These are phyloP conservation scores for Nymphaea thermarum DNA, from an alignment of 164 flowering plant genomes.

Conservation along the genomic window DNA sequence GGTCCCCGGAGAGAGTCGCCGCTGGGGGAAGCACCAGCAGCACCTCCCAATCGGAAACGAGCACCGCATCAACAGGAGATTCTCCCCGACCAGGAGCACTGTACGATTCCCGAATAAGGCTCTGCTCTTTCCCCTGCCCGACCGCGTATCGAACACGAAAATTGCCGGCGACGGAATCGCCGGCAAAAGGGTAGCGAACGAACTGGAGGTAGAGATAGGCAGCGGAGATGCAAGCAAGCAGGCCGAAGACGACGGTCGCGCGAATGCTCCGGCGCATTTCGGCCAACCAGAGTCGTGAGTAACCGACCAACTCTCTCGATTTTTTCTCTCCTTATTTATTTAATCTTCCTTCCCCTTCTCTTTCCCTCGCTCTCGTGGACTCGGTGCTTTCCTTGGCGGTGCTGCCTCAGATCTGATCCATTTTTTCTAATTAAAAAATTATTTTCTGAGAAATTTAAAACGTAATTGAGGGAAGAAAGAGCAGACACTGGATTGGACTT, in stretches of 20 bases:
- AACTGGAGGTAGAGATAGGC: neutral
- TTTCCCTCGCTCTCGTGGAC: too few species aligned
- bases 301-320: too few species aligned
- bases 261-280: neutral
- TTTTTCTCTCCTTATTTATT: too few species aligned
- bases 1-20: constrained; percentile 3
- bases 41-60: constrained; percentile 71
- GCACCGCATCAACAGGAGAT: constrained; percentile 24
- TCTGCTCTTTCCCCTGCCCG: neutral
- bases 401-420: too few species aligned
- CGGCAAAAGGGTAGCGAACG: constrained; percentile 1
- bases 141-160: neutral
- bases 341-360: too few species aligned
- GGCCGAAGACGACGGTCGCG: neutral
- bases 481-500: too few species aligned
- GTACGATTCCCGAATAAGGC: neutral
- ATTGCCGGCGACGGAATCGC: constrained; percentile 5
- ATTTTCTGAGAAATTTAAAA: too few species aligned
- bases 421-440: too few species aligned
- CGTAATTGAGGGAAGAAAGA: too few species aligned
- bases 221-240: neutral
- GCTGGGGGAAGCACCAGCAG: constrained; percentile 24
- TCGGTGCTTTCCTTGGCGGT: too few species aligned
- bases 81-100: neutral
- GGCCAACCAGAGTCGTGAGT: neutral